Evolutionary conservation across 768 basidiomycete genomes (phyloP).

Genomic region (Lactifluus rugatus): DNA sequence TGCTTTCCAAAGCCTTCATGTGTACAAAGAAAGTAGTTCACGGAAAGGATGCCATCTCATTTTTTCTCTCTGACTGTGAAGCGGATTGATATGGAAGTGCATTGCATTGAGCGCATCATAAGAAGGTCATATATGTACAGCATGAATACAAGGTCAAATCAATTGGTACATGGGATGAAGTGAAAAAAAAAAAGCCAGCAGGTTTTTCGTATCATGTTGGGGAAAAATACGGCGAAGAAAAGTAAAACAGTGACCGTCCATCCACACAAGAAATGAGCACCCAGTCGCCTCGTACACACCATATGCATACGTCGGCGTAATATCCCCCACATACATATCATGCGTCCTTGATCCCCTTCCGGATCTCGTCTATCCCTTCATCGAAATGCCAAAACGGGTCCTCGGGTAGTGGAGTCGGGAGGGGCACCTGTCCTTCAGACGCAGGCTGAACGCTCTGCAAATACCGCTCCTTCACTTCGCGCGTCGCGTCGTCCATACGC

Average conservation of each 20-base stretch:
- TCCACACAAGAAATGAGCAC: background rate
- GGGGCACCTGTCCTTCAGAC: background rate
- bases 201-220: background rate
- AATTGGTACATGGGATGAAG: background rate
- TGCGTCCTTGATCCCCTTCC: slow-evolving; percentile 48
- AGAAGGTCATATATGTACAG: background rate
- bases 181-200: background rate
- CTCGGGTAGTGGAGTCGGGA: background rate
- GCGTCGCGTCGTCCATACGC: slow-evolving; percentile 46
- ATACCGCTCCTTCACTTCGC: slow-evolving; percentile 39
- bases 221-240: background rate
- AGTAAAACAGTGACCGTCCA: background rate
- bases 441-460: slow-evolving; percentile 26
- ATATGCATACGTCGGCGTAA: too few relatives aligned
- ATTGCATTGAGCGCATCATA: background rate
- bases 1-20: too few relatives aligned
- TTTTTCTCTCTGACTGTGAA: too few relatives aligned
- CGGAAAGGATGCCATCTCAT: too few relatives aligned
- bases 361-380: slow-evolving; percentile 67
- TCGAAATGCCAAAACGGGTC: slow-evolving; percentile 57
- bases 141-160: background rate
- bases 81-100: too few relatives aligned
- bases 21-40: too few relatives aligned
- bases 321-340: background rate
- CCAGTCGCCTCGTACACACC: too few relatives aligned